Base-by-base conservation (phyloP, 2,329 filamentous ascomycete species). In the Neofusicoccum umdonicola region DNA sequence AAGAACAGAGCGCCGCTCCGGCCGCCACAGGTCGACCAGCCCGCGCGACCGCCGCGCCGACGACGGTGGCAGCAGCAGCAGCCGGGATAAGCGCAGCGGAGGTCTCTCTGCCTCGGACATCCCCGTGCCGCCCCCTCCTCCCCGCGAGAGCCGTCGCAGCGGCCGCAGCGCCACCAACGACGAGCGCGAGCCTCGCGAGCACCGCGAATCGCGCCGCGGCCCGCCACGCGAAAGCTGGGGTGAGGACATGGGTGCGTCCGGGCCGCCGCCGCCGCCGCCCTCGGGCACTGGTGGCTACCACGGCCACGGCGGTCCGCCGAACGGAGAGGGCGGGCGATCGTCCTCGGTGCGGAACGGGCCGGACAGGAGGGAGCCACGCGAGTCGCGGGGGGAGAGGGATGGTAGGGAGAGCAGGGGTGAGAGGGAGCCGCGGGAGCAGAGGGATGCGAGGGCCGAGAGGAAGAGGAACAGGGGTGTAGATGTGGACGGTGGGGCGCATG, bases 21-120 rank as follows among this genome's bases (percentile, higher is more conserved):
- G 41, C 17, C 50, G 61, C 13, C 61, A 63, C 31, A 31, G 61
- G 12, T 63, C 61, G n/a, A 63, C 39, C 50, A 54, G 48, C 17
- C 61, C 61, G 27, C 48, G 39, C 12, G 56, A 60, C 27, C 50
- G 4, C 22, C 50, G 50, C 50, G 34, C 8, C 50, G 50, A 17
- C 8, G 34, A 35, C n/a, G n/a, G 42, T 0, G 56, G 11, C 2
- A 19, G 39, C 12, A 37, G 39, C 22, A 45, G 41, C 19, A 37
- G 39, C 12, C 47, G 50, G 34, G 50, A 57, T 15, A 58, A 60
- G 42, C 41, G 50, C 19, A 47, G 61, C 6, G 54, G 54, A 11
- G 60, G 15, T 4, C 15, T 15, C 13, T 17, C n/a, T 15, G 15
- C 15, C 15, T n/a, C 15, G 3, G 41, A n/a, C 41, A 13, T 44